Evolutionary conservation across 495 filamentous ascomycete species (phyloP).

Genomic region (Tirmania nivea): DNA sequence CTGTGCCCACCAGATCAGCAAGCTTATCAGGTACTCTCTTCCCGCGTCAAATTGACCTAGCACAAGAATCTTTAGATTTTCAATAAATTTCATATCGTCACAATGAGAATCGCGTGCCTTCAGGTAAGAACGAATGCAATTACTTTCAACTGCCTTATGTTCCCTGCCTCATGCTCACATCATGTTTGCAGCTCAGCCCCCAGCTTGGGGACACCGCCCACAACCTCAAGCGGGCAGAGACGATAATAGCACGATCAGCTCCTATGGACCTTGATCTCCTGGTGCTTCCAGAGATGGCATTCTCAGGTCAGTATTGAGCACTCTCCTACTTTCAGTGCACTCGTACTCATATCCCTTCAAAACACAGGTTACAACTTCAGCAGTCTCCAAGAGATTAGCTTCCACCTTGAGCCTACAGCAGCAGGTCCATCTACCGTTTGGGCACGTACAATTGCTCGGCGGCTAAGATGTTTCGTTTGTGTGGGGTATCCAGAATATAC

Average conservation of each 20-base stretch:
- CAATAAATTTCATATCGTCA: not conserved
- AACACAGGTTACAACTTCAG: conserved; percentile 71
- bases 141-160: not conserved
- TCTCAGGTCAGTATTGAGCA: conserved; percentile 40
- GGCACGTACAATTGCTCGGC: conserved; percentile 52
- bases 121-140: conserved; percentile 12
- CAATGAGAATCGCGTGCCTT: conserved; percentile 20
- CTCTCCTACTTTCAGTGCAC: not conserved
- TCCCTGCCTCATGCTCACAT: not conserved
- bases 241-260: conserved; percentile 36
- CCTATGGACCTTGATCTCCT: conserved; percentile 41
- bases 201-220: conserved; percentile 51
- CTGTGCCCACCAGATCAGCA: no score
- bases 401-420: conserved; percentile 58
- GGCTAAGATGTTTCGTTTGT: conserved; percentile 56
- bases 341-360: not conserved
- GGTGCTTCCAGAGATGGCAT: conserved; percentile 71
- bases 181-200: conserved; percentile 13
- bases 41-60: no score
- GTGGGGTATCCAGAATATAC: conserved; percentile 71
- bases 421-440: conserved; percentile 55
- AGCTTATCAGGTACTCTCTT: no score
- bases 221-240: conserved; percentile 54
- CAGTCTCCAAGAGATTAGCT: conserved; percentile 50
- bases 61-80: no score